phyloP scores from a whole-genome alignment of 2,329 filamentous ascomycete species.

The Aspergillus quadrilineatus region DNA sequence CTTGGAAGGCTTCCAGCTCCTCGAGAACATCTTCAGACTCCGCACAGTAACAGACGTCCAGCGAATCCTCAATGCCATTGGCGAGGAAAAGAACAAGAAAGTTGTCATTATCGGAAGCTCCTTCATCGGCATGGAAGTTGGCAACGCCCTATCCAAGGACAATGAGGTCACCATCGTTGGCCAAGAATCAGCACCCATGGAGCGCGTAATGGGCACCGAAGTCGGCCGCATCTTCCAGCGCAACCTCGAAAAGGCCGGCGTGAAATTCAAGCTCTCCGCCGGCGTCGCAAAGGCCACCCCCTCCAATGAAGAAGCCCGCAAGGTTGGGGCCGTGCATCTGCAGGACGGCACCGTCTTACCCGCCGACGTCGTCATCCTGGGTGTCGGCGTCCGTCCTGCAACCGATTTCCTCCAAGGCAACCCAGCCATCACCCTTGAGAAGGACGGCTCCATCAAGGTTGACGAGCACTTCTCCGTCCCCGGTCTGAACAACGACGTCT shows the following conservation, averaged over 20 bases:
- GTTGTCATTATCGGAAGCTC: conserved; percentile 88
- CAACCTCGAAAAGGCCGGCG: conserved; percentile 76
- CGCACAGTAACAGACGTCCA: conserved; percentile 75
- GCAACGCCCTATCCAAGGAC: conserved; percentile 73
- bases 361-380: conserved; percentile 87
- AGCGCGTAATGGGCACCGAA: conserved; percentile 77
- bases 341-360: conserved; percentile 82
- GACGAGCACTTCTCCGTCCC: conserved; percentile 76
- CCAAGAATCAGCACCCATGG: conserved; percentile 81
- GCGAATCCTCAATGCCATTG: conserved; percentile 74
- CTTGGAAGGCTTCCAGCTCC: conserved; percentile 78
- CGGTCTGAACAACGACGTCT: conserved; percentile 73
- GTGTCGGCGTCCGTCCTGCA: conserved; percentile 82
- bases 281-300: conserved; percentile 80
- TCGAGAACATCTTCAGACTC: conserved; percentile 84
- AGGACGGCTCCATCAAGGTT: conserved; percentile 81
- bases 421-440: conserved; percentile 65
- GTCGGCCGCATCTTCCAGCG: conserved; percentile 80
- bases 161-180: conserved; percentile 86
- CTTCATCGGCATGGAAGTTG: conserved; percentile 98
- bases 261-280: conserved; percentile 83
- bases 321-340: conserved; percentile 76
- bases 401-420: conserved; percentile 80
- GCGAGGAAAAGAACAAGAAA: conserved; percentile 79
- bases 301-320: conserved; percentile 63